Evolutionary conservation across 2,329 filamentous ascomycete species (phyloP), one percentile per base, ranked within the genome.

Genomic region (Aspergillus vadensis): DNA sequence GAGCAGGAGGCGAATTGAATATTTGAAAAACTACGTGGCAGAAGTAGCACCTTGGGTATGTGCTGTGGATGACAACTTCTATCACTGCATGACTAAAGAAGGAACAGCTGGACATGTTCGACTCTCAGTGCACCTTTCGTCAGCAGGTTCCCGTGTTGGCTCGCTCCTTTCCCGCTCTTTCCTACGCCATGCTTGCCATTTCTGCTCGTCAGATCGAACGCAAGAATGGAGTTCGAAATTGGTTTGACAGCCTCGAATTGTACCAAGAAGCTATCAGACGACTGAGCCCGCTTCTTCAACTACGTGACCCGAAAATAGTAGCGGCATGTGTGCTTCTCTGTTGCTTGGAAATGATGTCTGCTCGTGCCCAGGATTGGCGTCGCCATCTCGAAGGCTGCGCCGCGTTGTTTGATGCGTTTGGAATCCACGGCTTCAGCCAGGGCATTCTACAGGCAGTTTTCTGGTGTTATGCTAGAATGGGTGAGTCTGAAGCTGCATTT

Each of bases 381-480:
- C 78, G 81, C 1, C 84, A 86, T 69, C 69, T 86, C 3, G 83
- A 86, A 56, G 84, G 84, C 0, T 85, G 83, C 62, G 83, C 84
- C 1, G 78, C 81, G 1, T 69, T 86, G 1, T 81, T 86, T 21
- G 78, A 81, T 60, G 78, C 81, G 1, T 79, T 81, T 58, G 78
- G 76, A 2, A 81, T 86, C 5, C 78, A 82, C 39, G 84, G 84
- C 0, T 78, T 83, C 3, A 76, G 77, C 5, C 80, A 81, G 2
- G 83, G 83, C 0, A 67, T 85, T 17, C 70, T 82, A 6, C 82
- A 84, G 64, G 83, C 83, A 0, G 74, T 86, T 0, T 86, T 86
- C 63, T 86, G 83, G 83, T 85, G 82, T 64, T 86, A 84, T 66
- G 83, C 81, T 0, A 76, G 84, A 47, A 86, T 86, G 82, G 80